phyloP scores from a whole-genome alignment of 2,329 filamentous ascomycete species.

The Aureobasidium subglaciale region DNA sequence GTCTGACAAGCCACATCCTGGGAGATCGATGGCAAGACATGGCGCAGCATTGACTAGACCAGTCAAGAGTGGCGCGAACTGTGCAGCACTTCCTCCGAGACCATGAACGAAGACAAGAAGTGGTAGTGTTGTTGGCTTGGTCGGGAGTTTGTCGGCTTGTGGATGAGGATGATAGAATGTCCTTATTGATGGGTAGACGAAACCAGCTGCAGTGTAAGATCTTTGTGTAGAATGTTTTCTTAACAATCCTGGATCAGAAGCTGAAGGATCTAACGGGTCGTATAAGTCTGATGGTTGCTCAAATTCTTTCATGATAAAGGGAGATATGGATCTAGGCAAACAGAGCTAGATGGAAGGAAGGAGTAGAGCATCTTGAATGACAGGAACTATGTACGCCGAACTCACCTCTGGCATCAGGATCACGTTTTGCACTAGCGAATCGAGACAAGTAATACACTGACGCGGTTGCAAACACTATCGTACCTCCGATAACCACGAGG shows the following conservation, averaged over 20 bases:
- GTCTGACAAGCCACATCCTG: slow-evolving; percentile 76
- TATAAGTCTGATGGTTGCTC: slow-evolving; percentile 7
- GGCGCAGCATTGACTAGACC: slow-evolving; percentile 77
- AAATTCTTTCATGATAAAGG: neutral
- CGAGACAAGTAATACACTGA: slow-evolving; percentile 8
- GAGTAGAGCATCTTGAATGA: neutral
- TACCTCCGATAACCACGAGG: slow-evolving; percentile 7
- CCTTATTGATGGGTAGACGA: slow-evolving; percentile 68
- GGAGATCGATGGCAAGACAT: slow-evolving; percentile 81
- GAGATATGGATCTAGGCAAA: neutral
- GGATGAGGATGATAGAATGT: slow-evolving; percentile 78
- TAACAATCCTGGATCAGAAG: slow-evolving; percentile 71
- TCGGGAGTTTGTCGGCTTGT: slow-evolving; percentile 74
- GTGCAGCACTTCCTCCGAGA: slow-evolving; percentile 82
- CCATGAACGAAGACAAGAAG: slow-evolving; percentile 89
- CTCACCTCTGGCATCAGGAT: slow-evolving; percentile 6
- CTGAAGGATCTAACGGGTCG: slow-evolving; percentile 35
- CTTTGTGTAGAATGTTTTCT: slow-evolving; percentile 66
- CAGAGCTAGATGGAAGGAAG: neutral
- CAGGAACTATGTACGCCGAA: neutral
- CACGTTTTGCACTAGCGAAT: slow-evolving; percentile 10
- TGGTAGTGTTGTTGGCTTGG: slow-evolving; percentile 65
- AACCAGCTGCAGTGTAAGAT: slow-evolving; percentile 56
- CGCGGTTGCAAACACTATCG: slow-evolving; percentile 1
- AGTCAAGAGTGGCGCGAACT: slow-evolving; percentile 74